phyloP scores from a whole-genome alignment of 257 asterid species.

The Scutellaria barbata region DNA sequence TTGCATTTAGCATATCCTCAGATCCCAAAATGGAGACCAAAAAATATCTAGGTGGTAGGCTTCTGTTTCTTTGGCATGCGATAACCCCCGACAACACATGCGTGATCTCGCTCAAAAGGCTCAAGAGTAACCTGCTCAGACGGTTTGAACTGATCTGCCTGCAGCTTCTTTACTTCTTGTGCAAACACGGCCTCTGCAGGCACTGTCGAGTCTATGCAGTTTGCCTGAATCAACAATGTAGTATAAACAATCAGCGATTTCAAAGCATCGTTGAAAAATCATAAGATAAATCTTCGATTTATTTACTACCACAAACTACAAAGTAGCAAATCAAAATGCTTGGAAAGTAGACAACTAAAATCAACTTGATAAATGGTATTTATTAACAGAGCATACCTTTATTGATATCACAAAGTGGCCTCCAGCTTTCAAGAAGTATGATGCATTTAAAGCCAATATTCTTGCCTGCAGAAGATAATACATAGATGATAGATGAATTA shows the following conservation, averaged over 20 bases:
- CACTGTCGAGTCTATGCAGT: constrained; percentile 88
- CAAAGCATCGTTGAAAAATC: too few relatives aligned
- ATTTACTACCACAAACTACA: too few relatives aligned
- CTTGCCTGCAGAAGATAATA: constrained; percentile 62
- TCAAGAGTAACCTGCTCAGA: constrained; percentile 90
- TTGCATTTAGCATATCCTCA: too few relatives aligned
- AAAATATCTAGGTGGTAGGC: constrained; percentile 39
- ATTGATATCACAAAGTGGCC: constrained; percentile 94
- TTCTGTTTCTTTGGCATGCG: constrained; percentile 78
- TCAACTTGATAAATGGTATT: too few relatives aligned
- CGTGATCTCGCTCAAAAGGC: constrained; percentile 96
- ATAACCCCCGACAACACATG: constrained; percentile 88
- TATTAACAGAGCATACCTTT: constrained; percentile 53
- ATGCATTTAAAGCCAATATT: constrained; percentile 86
- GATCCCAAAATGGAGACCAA: too few relatives aligned
- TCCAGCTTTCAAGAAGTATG: constrained; percentile 80
- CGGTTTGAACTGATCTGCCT: constrained; percentile 84
- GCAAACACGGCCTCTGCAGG: constrained; percentile 93
- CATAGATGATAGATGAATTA: too few relatives aligned
- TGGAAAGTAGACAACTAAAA: too few relatives aligned
- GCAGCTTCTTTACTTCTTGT: constrained; percentile 83
- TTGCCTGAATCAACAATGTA: constrained; percentile 52
- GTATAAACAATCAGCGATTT: too few relatives aligned
- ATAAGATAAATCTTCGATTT: too few relatives aligned
- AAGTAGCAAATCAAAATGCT: too few relatives aligned